Base-by-base conservation (phyloP, 2,329 filamentous ascomycete species). In the Hypoxylon sp. region DNA sequence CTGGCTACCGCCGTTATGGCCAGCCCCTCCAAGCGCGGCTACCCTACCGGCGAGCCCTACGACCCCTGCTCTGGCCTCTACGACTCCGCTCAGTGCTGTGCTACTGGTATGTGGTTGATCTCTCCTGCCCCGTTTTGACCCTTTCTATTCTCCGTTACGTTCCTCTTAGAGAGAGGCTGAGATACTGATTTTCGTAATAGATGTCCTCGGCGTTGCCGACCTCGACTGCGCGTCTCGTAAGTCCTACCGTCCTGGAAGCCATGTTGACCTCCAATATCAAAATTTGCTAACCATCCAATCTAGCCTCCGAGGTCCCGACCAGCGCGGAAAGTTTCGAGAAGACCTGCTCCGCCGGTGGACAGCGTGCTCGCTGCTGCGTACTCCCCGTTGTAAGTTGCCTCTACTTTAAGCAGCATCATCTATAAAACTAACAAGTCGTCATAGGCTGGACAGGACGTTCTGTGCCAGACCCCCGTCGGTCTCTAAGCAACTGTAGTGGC, bases 21-120 rank as follows among this genome's bases (percentile, higher is more conserved):
- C 53, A 62, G 17, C 58, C 69, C 69, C 1, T 27, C 31, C 49
- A 60, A 66, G 55, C 61, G 55, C 38, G 43, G 18, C 31, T 31
- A 53, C 20, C 6, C 6, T 9, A 23, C 13, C n/a, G 52, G 42
- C 21, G 26, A 17, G 26, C 51, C 63, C 4, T 81, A 79, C 52
- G 47, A 66, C 7, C 71, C 79, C 37, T 81, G 80, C 24, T 74
- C 73, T 15, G 62, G 61, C 13, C 73, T 80, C 17, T 79, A 79
- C 65, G 70, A 68, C 63, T 75, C 65, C 26, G 67, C 81, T 3
- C 79, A 82, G 63, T 88, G 86, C 78, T 88, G 86, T 8, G n/a
- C 31, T 18, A 35, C 31, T 7, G 31, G n/a, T n/a, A n/a, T n/a
- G n/a, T n/a, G n/a, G n/a, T n/a, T n/a, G n/a, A n/a, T n/a, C n/a